Conservation (phyloP, 176 grass and related monocot species). For the Tillandsia leiboldiana region DNA sequence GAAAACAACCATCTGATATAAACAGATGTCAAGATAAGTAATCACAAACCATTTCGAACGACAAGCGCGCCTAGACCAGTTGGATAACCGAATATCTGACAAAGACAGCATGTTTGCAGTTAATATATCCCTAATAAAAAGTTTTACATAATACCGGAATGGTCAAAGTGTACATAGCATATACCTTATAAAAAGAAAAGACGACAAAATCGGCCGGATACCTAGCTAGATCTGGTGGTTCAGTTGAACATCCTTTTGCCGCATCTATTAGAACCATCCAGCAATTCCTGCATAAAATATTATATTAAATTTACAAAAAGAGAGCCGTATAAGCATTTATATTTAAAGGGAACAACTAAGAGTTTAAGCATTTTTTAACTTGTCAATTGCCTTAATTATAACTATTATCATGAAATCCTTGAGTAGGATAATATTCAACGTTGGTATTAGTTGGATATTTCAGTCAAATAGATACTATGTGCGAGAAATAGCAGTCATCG, state of each 20-base stretch:
- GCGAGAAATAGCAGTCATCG: background rate
- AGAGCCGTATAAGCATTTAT: background rate
- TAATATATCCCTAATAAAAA: constrained; percentile 19
- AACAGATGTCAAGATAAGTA: background rate
- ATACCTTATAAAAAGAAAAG: constrained; percentile 97
- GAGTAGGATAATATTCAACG: background rate
- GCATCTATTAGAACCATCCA: constrained; percentile 98
- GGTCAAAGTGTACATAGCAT: constrained; percentile 9
- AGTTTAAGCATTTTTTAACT: too few species aligned
- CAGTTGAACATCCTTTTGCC: constrained; percentile 94
- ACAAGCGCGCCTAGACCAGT: constrained; percentile 92
- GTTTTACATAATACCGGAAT: constrained; percentile 8
- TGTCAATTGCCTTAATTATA: too few species aligned
- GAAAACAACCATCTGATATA: background rate
- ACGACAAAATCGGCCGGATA: constrained; percentile 90
- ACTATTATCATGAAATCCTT: background rate
- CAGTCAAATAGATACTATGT: background rate
- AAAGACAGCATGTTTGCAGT: constrained; percentile 24
- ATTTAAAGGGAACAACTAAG: background rate
- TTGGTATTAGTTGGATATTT: background rate
- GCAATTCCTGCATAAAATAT: constrained; percentile 29
- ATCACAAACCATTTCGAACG: constrained; percentile 63
- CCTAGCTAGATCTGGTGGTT: constrained; percentile 59
- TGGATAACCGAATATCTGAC: constrained; percentile 96
- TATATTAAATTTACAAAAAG: constrained; percentile 9